These are phyloP conservation scores for Nectriaceae sp. DNA, from an alignment of 2,329 filamentous ascomycete species.

Conservation along the genomic window DNA sequence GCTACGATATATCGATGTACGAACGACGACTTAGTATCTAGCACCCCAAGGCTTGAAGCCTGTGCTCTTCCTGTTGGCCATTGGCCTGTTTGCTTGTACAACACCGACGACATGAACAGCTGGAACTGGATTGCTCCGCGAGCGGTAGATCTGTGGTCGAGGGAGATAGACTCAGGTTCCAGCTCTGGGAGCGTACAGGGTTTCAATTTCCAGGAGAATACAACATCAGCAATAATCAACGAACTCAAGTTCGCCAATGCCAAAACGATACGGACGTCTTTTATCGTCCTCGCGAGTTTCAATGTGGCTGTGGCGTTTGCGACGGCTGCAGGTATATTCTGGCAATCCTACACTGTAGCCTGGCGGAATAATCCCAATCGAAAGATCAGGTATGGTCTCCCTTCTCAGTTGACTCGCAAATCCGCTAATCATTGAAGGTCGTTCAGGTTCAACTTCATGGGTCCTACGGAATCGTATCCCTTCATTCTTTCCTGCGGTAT, in stretches of 20 bases:
- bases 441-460: conserved; percentile 42
- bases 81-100: conserved; percentile 5
- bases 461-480: conserved; percentile 52
- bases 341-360: conserved; percentile 52
- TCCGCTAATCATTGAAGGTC: neutral
- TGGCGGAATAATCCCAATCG: conserved; percentile 43
- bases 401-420: neutral
- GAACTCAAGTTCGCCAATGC: conserved; percentile 53
- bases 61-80: conserved; percentile 7
- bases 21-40: no score
- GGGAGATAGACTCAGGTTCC: conserved; percentile 12
- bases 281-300: conserved; percentile 62
- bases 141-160: conserved; percentile 15
- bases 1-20: neutral
- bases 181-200: conserved; percentile 15
- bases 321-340: conserved; percentile 58
- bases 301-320: conserved; percentile 60
- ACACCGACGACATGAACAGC: conserved; percentile 12
- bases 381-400: conserved; percentile 42
- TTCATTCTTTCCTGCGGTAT: conserved; percentile 60
- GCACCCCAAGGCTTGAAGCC: conserved; percentile 20
- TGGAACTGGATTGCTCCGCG: conserved; percentile 11
- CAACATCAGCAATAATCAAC: conserved; percentile 49
- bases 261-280: conserved; percentile 61
- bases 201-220: conserved; percentile 40